Percentiles rank a stretch among this genome's conserved stretches.
phyloP scores from a whole-genome alignment of 257 asterid genomes.

The Solanum pinnatisectum region DNA sequence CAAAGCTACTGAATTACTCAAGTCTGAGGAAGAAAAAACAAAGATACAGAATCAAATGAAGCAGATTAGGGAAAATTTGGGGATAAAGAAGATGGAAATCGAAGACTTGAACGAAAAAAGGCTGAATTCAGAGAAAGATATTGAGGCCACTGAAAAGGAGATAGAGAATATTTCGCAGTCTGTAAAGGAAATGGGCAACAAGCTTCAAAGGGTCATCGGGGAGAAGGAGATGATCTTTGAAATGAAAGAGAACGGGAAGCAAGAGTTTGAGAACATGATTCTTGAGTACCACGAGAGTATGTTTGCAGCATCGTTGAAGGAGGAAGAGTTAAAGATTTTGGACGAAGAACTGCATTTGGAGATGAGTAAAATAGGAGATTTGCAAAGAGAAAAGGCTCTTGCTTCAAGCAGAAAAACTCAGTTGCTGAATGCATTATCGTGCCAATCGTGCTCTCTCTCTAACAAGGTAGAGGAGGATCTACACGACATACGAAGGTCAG shows the following conservation, averaged over 20 bases:
- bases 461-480: conserved; percentile 63
- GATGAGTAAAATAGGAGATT: conserved; percentile 18
- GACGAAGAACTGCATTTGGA: conserved; percentile 42
- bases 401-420: conserved; percentile 29
- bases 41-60: conserved; percentile 56
- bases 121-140: conserved; percentile 31
- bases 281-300: conserved; percentile 45
- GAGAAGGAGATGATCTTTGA: conserved; percentile 60
- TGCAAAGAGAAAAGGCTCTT: conserved; percentile 27
- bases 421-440: conserved; percentile 33
- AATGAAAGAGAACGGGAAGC: conserved; percentile 36
- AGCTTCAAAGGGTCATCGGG: conserved; percentile 28
- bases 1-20: conserved; percentile 71
- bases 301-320: conserved; percentile 53
- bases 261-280: conserved; percentile 44
- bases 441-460: conserved; percentile 37
- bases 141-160: conserved; percentile 33
- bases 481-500: conserved; percentile 27
- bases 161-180: conserved; percentile 21
- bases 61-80: conserved; percentile 41
- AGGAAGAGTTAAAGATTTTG: conserved; percentile 49
- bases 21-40: conserved; percentile 65
- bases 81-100: conserved; percentile 30
- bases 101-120: conserved; percentile 38
- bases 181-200: conserved; percentile 35